Percentiles rank a stretch among this genome's conserved stretches.
phyloP scores from a whole-genome alignment of 495 filamentous ascomycete genomes.

The Neurospora sp. region DNA sequence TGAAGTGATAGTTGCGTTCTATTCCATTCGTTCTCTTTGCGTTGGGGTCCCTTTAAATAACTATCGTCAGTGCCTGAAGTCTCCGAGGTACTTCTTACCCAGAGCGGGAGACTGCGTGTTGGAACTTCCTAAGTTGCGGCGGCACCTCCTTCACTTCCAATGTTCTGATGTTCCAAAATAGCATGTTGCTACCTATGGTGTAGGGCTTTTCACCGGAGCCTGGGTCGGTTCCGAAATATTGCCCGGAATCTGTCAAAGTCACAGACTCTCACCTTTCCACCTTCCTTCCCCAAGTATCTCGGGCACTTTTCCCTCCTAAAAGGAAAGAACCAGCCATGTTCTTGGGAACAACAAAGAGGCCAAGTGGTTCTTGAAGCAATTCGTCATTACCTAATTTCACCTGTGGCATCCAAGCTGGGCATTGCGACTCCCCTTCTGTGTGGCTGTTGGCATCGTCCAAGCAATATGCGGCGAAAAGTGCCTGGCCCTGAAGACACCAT shows the following conservation, averaged over 20 bases:
- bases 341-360: background rate
- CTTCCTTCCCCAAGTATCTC: background rate
- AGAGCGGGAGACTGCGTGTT: background rate
- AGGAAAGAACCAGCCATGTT: background rate
- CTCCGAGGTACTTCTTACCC: background rate
- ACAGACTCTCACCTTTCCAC: background rate
- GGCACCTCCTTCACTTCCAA: background rate
- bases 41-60: background rate
- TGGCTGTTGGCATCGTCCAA: background rate
- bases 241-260: background rate
- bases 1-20: background rate
- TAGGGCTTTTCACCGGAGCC: background rate
- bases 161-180: background rate
- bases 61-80: background rate
- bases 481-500: background rate
- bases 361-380: background rate
- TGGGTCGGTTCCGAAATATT: background rate
- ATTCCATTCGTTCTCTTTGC: background rate
- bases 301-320: background rate
- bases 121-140: background rate
- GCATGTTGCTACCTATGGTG: background rate
- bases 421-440: background rate
- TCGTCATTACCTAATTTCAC: background rate
- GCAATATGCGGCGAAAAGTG: background rate
- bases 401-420: background rate